A percentile compares a stretch with the other conserved stretches of the same genome.
These are phyloP conservation scores for Pythium apleroticum DNA, from an alignment of 352 stramenopile genomes.

Conservation along the genomic window DNA sequence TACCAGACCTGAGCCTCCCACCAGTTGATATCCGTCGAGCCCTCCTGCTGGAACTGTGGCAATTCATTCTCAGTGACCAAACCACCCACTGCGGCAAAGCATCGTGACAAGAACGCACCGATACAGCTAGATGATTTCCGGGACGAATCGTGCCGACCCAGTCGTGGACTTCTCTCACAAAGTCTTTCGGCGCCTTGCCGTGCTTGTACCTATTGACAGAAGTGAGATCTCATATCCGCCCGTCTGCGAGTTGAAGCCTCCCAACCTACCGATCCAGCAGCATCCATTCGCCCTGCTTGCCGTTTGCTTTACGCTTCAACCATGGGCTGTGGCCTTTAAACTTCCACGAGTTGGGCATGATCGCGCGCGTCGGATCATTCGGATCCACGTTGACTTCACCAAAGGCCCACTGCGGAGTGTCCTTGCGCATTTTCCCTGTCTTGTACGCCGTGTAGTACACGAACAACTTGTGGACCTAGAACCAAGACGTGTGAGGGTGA, in stretches of 20 bases:
- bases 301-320: slow-evolving; percentile 51
- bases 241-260: neutral
- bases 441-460: slow-evolving; percentile 86
- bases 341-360: slow-evolving; percentile 78
- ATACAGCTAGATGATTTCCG: slow-evolving; percentile 57
- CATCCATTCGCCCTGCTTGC: slow-evolving; percentile 74
- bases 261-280: slow-evolving; percentile 39
- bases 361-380: slow-evolving; percentile 53
- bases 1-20: slow-evolving; percentile 88
- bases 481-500: neutral
- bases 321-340: slow-evolving; percentile 71
- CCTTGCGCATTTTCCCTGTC: slow-evolving; percentile 66
- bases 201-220: slow-evolving; percentile 37
- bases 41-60: slow-evolving; percentile 65
- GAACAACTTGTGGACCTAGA: slow-evolving; percentile 69
- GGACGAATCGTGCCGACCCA: slow-evolving; percentile 56
- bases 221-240: neutral
- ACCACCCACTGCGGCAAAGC: neutral
- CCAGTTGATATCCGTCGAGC: slow-evolving; percentile 58
- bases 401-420: slow-evolving; percentile 72
- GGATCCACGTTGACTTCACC: slow-evolving; percentile 71
- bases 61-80: neutral
- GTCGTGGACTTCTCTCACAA: slow-evolving; percentile 53
- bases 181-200: slow-evolving; percentile 51
- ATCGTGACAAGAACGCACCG: slow-evolving; percentile 37